Evolutionary conservation across 495 filamentous ascomycete species (phyloP), one percentile per base, ranked within the genome.

Genomic region (Immersiella caudata): DNA sequence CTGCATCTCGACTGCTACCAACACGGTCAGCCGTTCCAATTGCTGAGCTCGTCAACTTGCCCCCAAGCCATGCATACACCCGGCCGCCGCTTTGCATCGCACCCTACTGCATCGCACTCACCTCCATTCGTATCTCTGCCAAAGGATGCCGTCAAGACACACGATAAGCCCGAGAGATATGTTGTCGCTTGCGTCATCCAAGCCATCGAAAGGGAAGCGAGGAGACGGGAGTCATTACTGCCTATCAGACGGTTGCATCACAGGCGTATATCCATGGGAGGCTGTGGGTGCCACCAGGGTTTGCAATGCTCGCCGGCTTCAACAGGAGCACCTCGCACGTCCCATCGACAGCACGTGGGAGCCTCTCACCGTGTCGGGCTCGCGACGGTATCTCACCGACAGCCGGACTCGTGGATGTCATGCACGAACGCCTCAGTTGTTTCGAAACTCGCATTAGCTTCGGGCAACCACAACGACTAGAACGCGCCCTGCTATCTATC

Each of bases 21-120:
- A 33, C 36, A 16, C 33, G 57, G 55, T 18, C 64, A 35, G n/a
- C 27, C 56, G 56, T 67, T 67, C 65, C 8, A 67, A 25, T 56
- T 67, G 65, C 40, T 62, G 25, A 57, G 55, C 25, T 57, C 55
- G 55, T 27, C 55, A 22, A 57, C 29, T n/a, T 33, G 29, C 18
- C 55, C 26, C 55, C 24, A 24, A n/a, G 25, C 14, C 40, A 46
- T 46, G 40, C 40, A 46, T 18, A 12, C 40, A 46, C 11, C 40
- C 40, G 40, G 40, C 40, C 40, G 2, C 40, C 16, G 40, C 11
- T 14, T 14, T 18, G 40, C 11, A 46, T 33, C 29, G 29, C 8
- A 33, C 29, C 29, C 29, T 33, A 33, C 29, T 8, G n/a, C 8
- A 33, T 8, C 29, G 29, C 29, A 33, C 40, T 46, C 40, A 12